Base-by-base conservation (phyloP, 169 alveolate species). In the Plasmodium relictum region DNA sequence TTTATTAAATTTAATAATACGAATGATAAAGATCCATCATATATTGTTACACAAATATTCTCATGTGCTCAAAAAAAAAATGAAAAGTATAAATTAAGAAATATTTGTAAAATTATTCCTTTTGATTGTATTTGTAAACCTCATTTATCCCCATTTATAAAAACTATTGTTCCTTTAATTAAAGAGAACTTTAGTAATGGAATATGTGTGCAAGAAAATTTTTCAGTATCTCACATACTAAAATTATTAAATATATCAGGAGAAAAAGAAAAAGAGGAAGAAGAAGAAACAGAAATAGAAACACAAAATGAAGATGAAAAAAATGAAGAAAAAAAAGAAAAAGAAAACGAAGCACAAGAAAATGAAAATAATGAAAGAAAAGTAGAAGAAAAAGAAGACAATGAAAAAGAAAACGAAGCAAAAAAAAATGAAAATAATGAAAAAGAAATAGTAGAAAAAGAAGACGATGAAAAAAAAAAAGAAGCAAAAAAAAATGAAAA, bases 101-200 rank as follows among this genome's bases (percentile, higher is more conserved):
- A 91, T 41, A 39, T 94, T 22, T 89, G 94, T 18, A 89, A 92
- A 63, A 87, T 94, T 50, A 88, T 94, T n/a, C 96, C 96, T 0
- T 56, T 86, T 20, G 95, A 94, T 56, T 41, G 62, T 26, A 88
- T 94, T 9, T 94, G 96, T 73, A 91, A 92, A 59, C 95, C 96
- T 2, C 92, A 92, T 18, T 50, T 80, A 16, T 80, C 89, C 4
- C 80, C 80, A n/a, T 80, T 80, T 39, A 80, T 62, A 31, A 80
- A 80, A 61, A 31, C 83, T 26, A 20, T 80, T 14, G 65, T 80
- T 7, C 90, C 90, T 24, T 12, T 80, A 22, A 6, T 80, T 8
- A 66, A 56, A 22, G 24, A 54, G 9, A 58, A 80, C n/a, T 80
- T 80, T 66, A 16, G 66, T 6, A 12, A 62, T 10, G 58, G 90